Evolutionary conservation across 2,329 filamentous ascomycete genomes (phyloP), one percentile per base, ranked within the genome.

Genomic region (Thielaviopsis cerberus): DNA sequence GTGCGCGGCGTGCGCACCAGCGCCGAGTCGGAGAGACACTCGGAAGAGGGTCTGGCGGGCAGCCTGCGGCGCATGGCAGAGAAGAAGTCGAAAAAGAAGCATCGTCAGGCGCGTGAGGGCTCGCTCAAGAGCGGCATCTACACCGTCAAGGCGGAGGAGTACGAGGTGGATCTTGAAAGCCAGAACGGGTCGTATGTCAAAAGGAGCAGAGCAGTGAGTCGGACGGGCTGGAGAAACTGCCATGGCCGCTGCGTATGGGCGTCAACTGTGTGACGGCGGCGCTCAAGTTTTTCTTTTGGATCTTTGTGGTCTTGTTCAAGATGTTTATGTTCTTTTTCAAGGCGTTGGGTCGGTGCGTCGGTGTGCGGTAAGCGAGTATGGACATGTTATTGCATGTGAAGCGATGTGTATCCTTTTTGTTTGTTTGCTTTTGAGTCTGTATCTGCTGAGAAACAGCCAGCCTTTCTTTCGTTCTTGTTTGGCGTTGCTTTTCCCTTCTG

Each of bases 81-180:
- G 34, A 65, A 66, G 60, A 65, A 64, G 61, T 59, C 59, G 51
- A 66, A 64, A 64, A 69, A 68, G 63, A 66, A 67, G 57, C 67
- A 50, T 34, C 55, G 48, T 4, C 51, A 53, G 59, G 51, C 55
- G 37, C 53, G 57, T 23, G 27, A 51, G 24, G 50, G 48, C 20
- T 26, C 26, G n/a, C 51, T 26, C 4, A 34, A 51, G 17, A 53
- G 30, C 41, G 41, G 41, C 41, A 48, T 48, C 41, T 48, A 48
- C 41, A n/a, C 41, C 41, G 22, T 48, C 37, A 73, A 72, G 62
- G 73, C 78, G 65, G 77, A 82, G 63, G 74, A 77, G 63, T 77
- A 82, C 59, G 81, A 79, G 66, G 69, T 83, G 41, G 81, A 84
- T 63, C 66, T 84, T 4, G 81, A 83, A 68, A 83, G 80, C 65